Conservation (phyloP, 257 asterid species). For the Capsicum baccatum region DNA sequence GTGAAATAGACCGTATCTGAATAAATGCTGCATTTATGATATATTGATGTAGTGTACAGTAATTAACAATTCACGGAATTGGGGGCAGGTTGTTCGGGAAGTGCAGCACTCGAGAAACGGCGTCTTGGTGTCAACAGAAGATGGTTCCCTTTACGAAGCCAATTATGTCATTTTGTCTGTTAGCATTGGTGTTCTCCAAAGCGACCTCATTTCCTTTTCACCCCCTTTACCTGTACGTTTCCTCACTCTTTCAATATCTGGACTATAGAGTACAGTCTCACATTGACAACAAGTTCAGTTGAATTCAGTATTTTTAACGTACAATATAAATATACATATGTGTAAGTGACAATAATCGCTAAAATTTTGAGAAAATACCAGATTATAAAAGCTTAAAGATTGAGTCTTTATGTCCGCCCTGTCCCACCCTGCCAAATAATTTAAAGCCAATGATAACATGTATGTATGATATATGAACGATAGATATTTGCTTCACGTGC, state of each 20-base stretch:
- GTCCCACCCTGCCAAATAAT: background rate
- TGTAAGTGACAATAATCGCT: too few species aligned
- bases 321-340: too few species aligned
- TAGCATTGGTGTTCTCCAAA: slow-evolving; percentile 94
- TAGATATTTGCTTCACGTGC: background rate
- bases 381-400: background rate
- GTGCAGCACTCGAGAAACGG: slow-evolving; percentile 87
- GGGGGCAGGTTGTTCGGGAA: slow-evolving; percentile 83
- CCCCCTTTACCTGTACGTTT: slow-evolving; percentile 81
- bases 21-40: slow-evolving; percentile 28
- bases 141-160: slow-evolving; percentile 86
- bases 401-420: background rate
- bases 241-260: background rate
- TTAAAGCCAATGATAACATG: background rate
- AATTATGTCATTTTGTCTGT: slow-evolving; percentile 78
- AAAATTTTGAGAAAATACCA: background rate
- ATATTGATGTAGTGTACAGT: slow-evolving; percentile 27
- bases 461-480: background rate
- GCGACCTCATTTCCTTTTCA: slow-evolving; percentile 69
- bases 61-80: slow-evolving; percentile 39
- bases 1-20: slow-evolving; percentile 29
- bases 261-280: background rate
- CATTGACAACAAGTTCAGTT: background rate
- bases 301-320: background rate
- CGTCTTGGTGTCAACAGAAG: slow-evolving; percentile 78